A percentile compares a stretch with the other conserved stretches of the same genome.
Conservation (phyloP, 495 filamentous ascomycete species). For the Pseudoneurospora amorphoporcata region DNA sequence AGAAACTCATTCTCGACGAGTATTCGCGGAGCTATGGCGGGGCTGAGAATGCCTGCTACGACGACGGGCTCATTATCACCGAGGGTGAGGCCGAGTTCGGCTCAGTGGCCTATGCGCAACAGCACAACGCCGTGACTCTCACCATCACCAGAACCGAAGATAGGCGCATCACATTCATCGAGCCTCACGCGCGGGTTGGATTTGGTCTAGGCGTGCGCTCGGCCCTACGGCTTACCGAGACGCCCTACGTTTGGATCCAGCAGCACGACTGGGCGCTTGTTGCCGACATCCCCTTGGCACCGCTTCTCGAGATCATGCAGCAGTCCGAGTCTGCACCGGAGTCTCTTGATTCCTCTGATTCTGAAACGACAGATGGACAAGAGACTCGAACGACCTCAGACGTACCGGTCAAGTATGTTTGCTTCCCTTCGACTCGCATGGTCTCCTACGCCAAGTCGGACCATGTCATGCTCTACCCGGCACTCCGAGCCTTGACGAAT, state of each 20-base stretch:
- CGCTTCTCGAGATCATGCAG: constrained; percentile 32
- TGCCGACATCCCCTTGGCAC: constrained; percentile 25
- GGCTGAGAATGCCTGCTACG: neutral
- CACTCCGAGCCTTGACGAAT: constrained; percentile 24
- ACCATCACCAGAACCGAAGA: constrained; percentile 23
- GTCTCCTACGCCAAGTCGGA: constrained; percentile 31
- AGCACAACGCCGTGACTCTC: constrained; percentile 26
- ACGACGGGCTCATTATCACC: constrained; percentile 1
- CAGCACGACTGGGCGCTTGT: constrained; percentile 39
- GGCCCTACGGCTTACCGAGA: constrained; percentile 28
- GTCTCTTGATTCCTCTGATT: neutral
- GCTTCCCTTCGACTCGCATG: constrained; percentile 33
- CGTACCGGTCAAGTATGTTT: constrained; percentile 29
- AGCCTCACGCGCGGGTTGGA: constrained; percentile 31
- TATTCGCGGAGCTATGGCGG: constrained; percentile 3
- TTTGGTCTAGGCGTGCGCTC: constrained; percentile 37
- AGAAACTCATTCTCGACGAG: constrained; percentile 24
- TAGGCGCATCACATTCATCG: constrained; percentile 29
- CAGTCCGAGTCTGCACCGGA: constrained; percentile 7
- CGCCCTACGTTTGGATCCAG: constrained; percentile 40
- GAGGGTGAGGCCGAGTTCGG: constrained; percentile 32
- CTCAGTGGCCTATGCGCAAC: constrained; percentile 17
- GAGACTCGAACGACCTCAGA: neutral
- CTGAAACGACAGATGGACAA: neutral
- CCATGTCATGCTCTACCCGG: constrained; percentile 28